Evolutionary conservation across 2,329 filamentous ascomycete species (phyloP), one percentile per base, ranked within the genome.

Genomic region (Aspergillus versicolor): DNA sequence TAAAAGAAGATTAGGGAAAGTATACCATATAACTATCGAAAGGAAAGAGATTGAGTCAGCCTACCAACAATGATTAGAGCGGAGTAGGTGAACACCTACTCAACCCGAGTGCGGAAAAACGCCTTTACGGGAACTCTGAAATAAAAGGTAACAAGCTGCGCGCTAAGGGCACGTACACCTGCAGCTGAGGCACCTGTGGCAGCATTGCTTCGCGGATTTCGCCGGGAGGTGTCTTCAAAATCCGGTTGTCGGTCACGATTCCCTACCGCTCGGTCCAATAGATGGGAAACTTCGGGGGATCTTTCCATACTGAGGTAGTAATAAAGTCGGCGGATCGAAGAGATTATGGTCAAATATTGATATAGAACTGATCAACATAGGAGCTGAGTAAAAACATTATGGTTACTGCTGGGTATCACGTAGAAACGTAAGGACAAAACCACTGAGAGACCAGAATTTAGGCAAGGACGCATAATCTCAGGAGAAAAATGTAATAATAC

Each of bases 61-160:
- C 27, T 13, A 15, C 5, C 42, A 12, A n/a, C 13, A 27, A 49
- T 21, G 52, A 8, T n/a, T 21, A 17, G 49, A 42, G 54, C 34
- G 54, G 9, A 37, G 32, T 5, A 32, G 9, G 19, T 30, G 30
- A 40, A 15, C 17, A 30, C 50, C 71, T 92, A 96, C 78, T 97
- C 92, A 62, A 97, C 91, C 57, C 92, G 81, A 1, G 90, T 92
- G 60, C 91, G 85, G 76, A 97, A 96, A 72, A 97, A 97, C 15
- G 92, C 90, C 75, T 96, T 96, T 52, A 92, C 89, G 1, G 92
- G 92, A 0, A 91, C 91, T 56, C 92, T 83, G 71, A 96, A 97
- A 77, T 96, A 97, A 67, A 96, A 96, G 22, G 91, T 88, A 54
- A 96, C 84, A 66, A 91, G 81, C 70, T 95, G 89, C 7, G 91